Conservation (phyloP, 83 land plant species). For the Picea abies region DNA sequence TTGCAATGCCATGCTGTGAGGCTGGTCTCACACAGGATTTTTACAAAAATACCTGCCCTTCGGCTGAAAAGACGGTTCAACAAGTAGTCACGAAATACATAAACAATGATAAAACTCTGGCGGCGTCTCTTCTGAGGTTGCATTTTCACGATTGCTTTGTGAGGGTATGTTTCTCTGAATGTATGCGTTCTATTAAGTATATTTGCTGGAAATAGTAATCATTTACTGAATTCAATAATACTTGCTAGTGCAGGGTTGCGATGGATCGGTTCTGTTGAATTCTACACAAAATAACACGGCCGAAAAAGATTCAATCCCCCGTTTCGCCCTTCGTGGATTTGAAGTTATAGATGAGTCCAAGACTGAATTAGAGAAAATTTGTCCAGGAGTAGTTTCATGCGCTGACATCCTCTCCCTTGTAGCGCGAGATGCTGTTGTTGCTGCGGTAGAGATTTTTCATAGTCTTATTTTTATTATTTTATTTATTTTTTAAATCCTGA, state of each 20-base stretch:
- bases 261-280: conserved; percentile 58
- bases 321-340: conserved; percentile 43
- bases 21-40: conserved; percentile 24
- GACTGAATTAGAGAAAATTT: conserved; percentile 38
- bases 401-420: conserved; percentile 67
- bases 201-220: not conserved
- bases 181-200: too few relatives aligned
- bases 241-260: conserved; percentile 51
- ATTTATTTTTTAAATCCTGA: too few relatives aligned
- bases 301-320: conserved; percentile 53
- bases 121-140: conserved; percentile 41
- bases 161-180: conserved; percentile 24
- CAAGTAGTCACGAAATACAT: conserved; percentile 23
- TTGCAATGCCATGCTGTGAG: too few relatives aligned
- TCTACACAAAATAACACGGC: conserved; percentile 38
- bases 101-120: conserved; percentile 16
- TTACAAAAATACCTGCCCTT: conserved; percentile 35
- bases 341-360: conserved; percentile 64
- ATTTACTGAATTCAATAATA: not conserved
- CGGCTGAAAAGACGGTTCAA: conserved; percentile 24
- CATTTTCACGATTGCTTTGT: conserved; percentile 65
- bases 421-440: conserved; percentile 58
- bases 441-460: not conserved
- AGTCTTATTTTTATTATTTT: too few relatives aligned
- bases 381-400: conserved; percentile 65